Base-by-base conservation (phyloP, 2,329 filamentous ascomycete species). In the Trichoderma aggressivum region DNA sequence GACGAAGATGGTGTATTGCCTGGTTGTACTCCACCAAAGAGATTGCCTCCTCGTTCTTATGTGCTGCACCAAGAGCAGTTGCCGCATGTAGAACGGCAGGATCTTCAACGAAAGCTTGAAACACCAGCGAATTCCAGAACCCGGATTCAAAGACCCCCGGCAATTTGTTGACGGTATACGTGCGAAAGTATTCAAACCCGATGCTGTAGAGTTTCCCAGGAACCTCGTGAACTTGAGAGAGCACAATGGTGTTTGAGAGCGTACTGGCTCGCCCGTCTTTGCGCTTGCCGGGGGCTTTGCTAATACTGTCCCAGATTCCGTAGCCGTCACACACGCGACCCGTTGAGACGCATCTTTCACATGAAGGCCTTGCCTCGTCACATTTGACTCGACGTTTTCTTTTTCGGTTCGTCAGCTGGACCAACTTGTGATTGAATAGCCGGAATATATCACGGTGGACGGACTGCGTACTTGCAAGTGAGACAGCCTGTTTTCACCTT, bases 31-130 rank as follows among this genome's bases (percentile, higher is more conserved):
- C 81, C 30, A 74, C 75, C 47, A 84, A 71, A 11, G 78, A 63
- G 28, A 70, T 76, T 71, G 43, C 55, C 43, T 70, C 72, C 68
- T 74, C 75, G 10, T 67, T 58, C 61, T 71, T 75, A 71, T 82
- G 82, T 1, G 78, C 77, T 7, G 81, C 79, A 16, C 80, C 79
- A 18, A 85, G 73, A 12, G 83, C 81, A 8, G 84, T 73, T 12
- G 82, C 74, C 5, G 83, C 82, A 75, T 84, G 82, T 14, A 81
- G 74, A 4, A 84, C 77, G 5, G 82, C 81, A 0, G 81, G 80
- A 62, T 84, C 82, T 10, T 75, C 75, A 3, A 73, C 71, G 63
- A 79, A 80, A 3, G 81, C 81, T 65, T 83, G 82, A 5, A 83
- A 72, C 5, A 85, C 75, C 7, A 83, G 72, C 3, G 72, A 77